Evolutionary conservation across 2,329 filamentous ascomycete genomes (phyloP), one percentile per base, ranked within the genome.

Genomic region (Talaromyces atroroseus): DNA sequence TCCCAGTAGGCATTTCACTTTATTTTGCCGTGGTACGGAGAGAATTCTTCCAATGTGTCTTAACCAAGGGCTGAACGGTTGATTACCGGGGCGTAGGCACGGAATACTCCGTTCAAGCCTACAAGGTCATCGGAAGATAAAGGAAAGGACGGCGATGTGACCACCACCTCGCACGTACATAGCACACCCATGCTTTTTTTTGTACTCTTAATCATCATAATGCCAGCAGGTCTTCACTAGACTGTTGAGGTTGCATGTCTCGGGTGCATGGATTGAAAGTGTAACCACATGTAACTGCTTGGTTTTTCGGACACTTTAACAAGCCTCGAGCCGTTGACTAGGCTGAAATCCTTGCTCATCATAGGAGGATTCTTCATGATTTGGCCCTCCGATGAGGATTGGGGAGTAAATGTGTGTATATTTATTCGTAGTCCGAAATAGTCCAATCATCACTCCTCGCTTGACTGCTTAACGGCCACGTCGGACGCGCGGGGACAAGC

Each of bases 401-500:
- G n/a, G n/a, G n/a, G n/a, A n/a, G 26, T 29, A 8, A 36, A 20
- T 8, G 16, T 47, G 42, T 48, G 23, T 54, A 46, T 40, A 42
- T 38, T 20, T 26, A 26, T 26, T 4, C 24, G n/a, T 21, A 18
- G 3, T 38, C 40, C 20, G 38, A 20, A 42, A 44, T 54, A 38
- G 52, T 49, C 52, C 52, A 49, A 54, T 54, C 44, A 42, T 10
- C 14, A 23, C 40, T 12, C 34, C 4, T 32, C 46, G 52, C 38
- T 46, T 54, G 36, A 46, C 32, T 48, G 40, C 26, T 53, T 23
- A 49, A 49, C 34, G 45, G 52, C 52, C 52, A 54, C 52, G 52
- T 54, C 52, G 52, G 52, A 54, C 38, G 44, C 52, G 52, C 52
- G 52, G 52, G 52, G 52, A 54, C 38, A 49, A 24, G 40, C 44